phyloP scores from a whole-genome alignment of 208 protist species.

The Leishmania guyanensis region DNA sequence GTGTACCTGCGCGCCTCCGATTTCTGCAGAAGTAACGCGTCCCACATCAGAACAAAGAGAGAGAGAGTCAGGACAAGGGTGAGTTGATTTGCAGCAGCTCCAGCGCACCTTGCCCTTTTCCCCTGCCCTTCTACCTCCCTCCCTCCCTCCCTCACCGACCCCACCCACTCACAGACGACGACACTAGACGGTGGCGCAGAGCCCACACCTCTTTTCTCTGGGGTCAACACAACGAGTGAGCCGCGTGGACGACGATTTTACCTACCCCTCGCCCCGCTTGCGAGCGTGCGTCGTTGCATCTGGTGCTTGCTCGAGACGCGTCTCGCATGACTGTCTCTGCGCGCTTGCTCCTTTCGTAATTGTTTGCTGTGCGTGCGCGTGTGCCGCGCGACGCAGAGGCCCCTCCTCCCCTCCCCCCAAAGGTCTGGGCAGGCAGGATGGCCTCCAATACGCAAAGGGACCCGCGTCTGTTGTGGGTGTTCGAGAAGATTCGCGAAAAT shows the following conservation, averaged over 20 bases:
- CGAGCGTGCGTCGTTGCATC: not conserved
- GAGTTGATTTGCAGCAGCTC: not conserved
- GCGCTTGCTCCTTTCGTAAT: not conserved
- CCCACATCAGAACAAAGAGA: not conserved
- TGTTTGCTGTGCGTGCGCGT: not conserved
- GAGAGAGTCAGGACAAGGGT: not conserved
- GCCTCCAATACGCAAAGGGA: constrained; percentile 22
- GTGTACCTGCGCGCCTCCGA: not conserved
- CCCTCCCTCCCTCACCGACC: not conserved
- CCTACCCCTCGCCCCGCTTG: not conserved
- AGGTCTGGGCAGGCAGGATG: not conserved
- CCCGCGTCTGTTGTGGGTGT: constrained; percentile 78
- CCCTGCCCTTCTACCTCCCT: not conserved
- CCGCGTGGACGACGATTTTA: not conserved
- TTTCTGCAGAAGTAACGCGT: not conserved
- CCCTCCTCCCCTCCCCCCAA: not conserved
- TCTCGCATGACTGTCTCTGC: not conserved
- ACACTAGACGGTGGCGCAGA: not conserved
- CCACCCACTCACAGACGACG: not conserved
- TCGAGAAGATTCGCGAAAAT: constrained; percentile 49
- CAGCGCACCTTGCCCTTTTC: not conserved
- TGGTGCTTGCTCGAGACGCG: not conserved
- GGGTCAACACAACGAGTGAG: not conserved
- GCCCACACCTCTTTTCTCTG: not conserved
- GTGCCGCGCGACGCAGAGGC: not conserved